A percentile compares a stretch with the other conserved stretches of the same genome.
phyloP scores from a whole-genome alignment of 805 yeast species.

The Lipomyces sp. region DNA sequence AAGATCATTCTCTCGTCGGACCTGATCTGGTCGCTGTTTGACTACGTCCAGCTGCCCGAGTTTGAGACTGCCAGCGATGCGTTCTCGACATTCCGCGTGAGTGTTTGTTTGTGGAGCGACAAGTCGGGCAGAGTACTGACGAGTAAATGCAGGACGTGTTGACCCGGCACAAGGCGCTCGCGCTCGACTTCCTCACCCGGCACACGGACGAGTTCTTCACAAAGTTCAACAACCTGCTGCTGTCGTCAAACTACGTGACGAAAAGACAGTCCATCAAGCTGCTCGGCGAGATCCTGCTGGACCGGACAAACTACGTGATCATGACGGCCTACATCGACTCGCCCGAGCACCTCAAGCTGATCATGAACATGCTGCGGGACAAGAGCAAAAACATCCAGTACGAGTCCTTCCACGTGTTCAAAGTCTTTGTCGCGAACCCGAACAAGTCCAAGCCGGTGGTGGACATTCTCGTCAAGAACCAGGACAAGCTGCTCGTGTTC shows the following conservation, averaged over 20 bases:
- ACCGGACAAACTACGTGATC: constrained; percentile 64
- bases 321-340: constrained; percentile 76
- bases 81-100: constrained; percentile 60
- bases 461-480: constrained; percentile 81
- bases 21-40: constrained; percentile 75
- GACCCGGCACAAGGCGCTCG: constrained; percentile 63
- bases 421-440: constrained; percentile 93
- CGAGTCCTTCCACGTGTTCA: constrained; percentile 91
- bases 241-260: constrained; percentile 81
- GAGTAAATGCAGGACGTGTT: constrained; percentile 59
- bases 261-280: constrained; percentile 82
- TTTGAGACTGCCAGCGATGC: constrained; percentile 92
- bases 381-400: constrained; percentile 82
- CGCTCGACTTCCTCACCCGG: constrained; percentile 61
- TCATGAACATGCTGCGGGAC: constrained; percentile 84
- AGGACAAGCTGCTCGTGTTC: constrained; percentile 68
- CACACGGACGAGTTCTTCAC: constrained; percentile 59
- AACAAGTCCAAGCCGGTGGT: constrained; percentile 72
- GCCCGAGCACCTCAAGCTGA: constrained; percentile 75
- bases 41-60: constrained; percentile 66
- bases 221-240: constrained; percentile 65
- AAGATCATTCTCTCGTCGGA: constrained; percentile 56
- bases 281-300: constrained; percentile 66
- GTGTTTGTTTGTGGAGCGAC: no score
- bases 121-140: no score